phyloP scores from a whole-genome alignment of 2,329 filamentous ascomycete genomes.

The Coniochaeta ligniaria region DNA sequence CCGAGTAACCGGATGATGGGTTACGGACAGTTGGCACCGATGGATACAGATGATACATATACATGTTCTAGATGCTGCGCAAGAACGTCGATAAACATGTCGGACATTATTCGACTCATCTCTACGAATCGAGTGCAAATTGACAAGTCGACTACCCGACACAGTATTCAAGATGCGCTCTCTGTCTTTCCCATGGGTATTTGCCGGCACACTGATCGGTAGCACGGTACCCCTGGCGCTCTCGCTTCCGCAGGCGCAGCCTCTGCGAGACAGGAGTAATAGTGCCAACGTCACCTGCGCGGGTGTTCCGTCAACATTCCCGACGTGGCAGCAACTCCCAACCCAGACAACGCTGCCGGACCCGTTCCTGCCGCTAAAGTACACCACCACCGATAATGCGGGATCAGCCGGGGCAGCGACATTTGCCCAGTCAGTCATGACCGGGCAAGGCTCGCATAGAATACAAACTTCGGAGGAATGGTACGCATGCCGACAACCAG shows the following conservation, averaged over 20 bases:
- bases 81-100: neutral
- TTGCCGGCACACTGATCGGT: neutral
- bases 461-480: slow-evolving; percentile 38
- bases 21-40: neutral
- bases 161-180: neutral
- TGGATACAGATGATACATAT: neutral
- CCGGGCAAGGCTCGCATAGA: slow-evolving; percentile 31
- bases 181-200: neutral
- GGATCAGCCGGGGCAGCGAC: slow-evolving; percentile 13
- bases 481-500: slow-evolving; percentile 39
- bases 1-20: neutral
- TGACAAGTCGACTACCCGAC: neutral
- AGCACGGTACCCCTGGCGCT: neutral
- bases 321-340: slow-evolving; percentile 27
- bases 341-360: slow-evolving; percentile 32
- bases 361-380: slow-evolving; percentile 32
- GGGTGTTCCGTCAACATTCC: slow-evolving; percentile 19
- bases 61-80: neutral
- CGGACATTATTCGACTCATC: neutral
- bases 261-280: neutral
- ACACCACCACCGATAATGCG: slow-evolving; percentile 28
- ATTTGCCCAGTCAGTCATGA: slow-evolving; percentile 25
- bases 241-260: neutral
- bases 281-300: slow-evolving; percentile 10
- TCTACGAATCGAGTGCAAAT: neutral